Conservation (phyloP, 2,329 filamentous ascomycete species). For the Lachnellula arida region DNA sequence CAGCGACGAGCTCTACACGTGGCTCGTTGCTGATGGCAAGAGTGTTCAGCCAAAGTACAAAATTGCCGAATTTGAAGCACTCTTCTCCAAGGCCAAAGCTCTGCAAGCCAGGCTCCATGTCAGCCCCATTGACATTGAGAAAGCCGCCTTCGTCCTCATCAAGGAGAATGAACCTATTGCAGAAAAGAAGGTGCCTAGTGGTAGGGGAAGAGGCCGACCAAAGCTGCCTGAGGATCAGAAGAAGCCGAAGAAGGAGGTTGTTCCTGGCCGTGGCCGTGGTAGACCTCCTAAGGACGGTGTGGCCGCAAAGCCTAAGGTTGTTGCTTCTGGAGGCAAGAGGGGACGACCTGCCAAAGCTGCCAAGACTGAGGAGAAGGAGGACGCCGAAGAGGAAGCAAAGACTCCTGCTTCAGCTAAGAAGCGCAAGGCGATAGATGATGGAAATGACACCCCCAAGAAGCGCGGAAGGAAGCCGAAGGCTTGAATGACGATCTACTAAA, state of each 20-base stretch:
- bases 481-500: slow-evolving; percentile 3
- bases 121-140: slow-evolving; percentile 60
- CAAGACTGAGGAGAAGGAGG: not conserved
- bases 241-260: slow-evolving; percentile 14
- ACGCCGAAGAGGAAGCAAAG: not conserved
- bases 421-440: slow-evolving; percentile 5
- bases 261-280: slow-evolving; percentile 19
- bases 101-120: slow-evolving; percentile 48
- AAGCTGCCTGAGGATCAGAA: slow-evolving; percentile 22
- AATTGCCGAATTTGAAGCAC: slow-evolving; percentile 58
- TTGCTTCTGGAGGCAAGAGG: slow-evolving; percentile 1
- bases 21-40: slow-evolving; percentile 55
- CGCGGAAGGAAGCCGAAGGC: slow-evolving; percentile 13
- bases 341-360: not conserved
- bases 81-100: slow-evolving; percentile 42
- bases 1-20: slow-evolving; percentile 73
- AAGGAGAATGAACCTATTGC: slow-evolving; percentile 32
- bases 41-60: slow-evolving; percentile 62
- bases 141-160: slow-evolving; percentile 66
- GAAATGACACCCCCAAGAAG: not conserved
- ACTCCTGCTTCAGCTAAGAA: not conserved
- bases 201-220: slow-evolving; percentile 19
- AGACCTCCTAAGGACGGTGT: slow-evolving; percentile 6
- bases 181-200: slow-evolving; percentile 18
- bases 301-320: slow-evolving; percentile 4